Evolutionary conservation across 139 green algal species (phyloP).

Genomic region (Chlamydomonas incerta): DNA sequence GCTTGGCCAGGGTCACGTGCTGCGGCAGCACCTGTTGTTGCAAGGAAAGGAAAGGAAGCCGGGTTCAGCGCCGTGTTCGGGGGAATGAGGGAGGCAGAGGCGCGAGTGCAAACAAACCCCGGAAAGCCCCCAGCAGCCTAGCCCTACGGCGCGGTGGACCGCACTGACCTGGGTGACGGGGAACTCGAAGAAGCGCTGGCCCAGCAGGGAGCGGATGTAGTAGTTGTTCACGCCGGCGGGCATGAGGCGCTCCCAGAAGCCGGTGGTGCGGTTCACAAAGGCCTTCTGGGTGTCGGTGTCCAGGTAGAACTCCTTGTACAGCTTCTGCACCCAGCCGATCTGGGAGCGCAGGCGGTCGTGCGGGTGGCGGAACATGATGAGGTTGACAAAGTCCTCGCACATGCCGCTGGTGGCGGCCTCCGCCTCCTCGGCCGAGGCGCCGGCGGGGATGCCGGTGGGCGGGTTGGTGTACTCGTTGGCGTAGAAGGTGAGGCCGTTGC

Average conservation of each 20-base stretch:
- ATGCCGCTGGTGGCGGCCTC: neutral
- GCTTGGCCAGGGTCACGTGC: neutral
- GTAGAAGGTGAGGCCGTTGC: slow-evolving; percentile 48
- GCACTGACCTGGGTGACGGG: slow-evolving; percentile 9
- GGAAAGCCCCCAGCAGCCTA: too few relatives aligned
- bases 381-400: slow-evolving; percentile 58
- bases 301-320: slow-evolving; percentile 53
- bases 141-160: too few relatives aligned
- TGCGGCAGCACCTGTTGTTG: neutral
- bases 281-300: slow-evolving; percentile 37
- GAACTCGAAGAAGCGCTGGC: slow-evolving; percentile 48
- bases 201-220: slow-evolving; percentile 52
- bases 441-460: neutral
- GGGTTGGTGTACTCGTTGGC: slow-evolving; percentile 59
- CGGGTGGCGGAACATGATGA: slow-evolving; percentile 57
- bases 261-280: slow-evolving; percentile 43
- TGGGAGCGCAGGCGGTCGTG: slow-evolving; percentile 46
- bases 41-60: too few relatives aligned
- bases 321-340: slow-evolving; percentile 56
- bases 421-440: neutral
- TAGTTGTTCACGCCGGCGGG: slow-evolving; percentile 62
- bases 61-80: neutral
- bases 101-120: neutral
- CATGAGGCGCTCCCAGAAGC: slow-evolving; percentile 60
- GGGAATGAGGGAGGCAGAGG: neutral